A percentile compares a stretch with the other conserved stretches of the same genome.
Conservation (phyloP, 2,329 filamentous ascomycete genomes). For the Chrysosphaeria jannelii region DNA sequence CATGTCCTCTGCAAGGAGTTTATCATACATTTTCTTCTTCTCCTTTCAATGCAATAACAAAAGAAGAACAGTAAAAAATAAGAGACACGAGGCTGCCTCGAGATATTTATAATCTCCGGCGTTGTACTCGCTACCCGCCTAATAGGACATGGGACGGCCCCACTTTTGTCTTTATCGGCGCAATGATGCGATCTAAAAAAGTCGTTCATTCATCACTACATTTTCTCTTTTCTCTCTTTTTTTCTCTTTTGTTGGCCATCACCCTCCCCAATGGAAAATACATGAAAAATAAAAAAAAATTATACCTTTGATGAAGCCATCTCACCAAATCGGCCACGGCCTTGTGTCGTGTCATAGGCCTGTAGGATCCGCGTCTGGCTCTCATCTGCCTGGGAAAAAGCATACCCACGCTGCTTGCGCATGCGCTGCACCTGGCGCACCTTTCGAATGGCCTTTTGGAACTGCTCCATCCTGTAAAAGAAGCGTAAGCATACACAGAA, state of each 20-base stretch:
- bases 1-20: too few relatives aligned
- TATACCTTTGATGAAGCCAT: conserved; percentile 28
- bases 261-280: not conserved
- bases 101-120: too few relatives aligned
- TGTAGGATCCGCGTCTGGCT: conserved; percentile 83
- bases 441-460: conserved; percentile 97
- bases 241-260: not conserved
- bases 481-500: not conserved
- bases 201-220: too few relatives aligned
- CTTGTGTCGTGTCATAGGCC: conserved; percentile 87
- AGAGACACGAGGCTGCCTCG: too few relatives aligned
- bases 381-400: conserved; percentile 93
- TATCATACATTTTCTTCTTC: too few relatives aligned
- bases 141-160: too few relatives aligned
- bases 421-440: conserved; percentile 94
- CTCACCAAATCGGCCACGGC: conserved; percentile 78
- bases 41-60: too few relatives aligned
- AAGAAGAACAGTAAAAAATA: too few relatives aligned
- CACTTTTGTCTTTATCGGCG: too few relatives aligned
- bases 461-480: conserved; percentile 72
- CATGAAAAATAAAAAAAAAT: not conserved
- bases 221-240: not conserved
- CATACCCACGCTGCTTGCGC: conserved; percentile 96
- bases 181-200: too few relatives aligned
- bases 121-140: too few relatives aligned